Evolutionary conservation across 2,329 filamentous ascomycete genomes (phyloP), one percentile per base, ranked within the genome.

Genomic region (Mycocentrospora acerina): DNA sequence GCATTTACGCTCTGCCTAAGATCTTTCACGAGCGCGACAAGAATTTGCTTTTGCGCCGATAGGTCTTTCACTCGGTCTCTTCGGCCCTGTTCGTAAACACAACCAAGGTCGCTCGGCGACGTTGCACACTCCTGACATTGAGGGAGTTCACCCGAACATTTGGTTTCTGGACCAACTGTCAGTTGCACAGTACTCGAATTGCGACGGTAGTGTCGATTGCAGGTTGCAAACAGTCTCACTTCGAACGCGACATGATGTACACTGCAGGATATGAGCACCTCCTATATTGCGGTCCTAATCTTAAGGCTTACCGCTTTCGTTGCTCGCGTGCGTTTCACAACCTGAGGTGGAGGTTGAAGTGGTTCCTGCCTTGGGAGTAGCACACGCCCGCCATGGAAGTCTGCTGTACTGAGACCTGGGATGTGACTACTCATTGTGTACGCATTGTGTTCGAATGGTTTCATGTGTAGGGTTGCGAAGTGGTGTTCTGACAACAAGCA

Each of bases 351-450:
- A 24, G 25, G 4, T 24, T 22, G 18, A 12, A 31, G 37, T 19
- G 30, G 27, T 8, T 37, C 29, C 4, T 26, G 35, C 11, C 35
- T 26, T 11, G 35, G 35, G 12, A 37, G 12, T 15, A 37, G 24
- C 5, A 30, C 28, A 8, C 35, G 35, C 12, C 35, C 35, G 4
- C 35, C 35, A 15, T 37, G 35, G 19, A 37, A 37, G 6, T 27
- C 6, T 6, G 25, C 25, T 6, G 25, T 11, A 12, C 11, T 27
- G 11, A 27, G 25, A 14, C 5, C 9, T 5, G 19, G 5, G 5
- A 5, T 9, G 19, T 5, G 9, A 22, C 9, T 9, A 22, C 19
- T 22, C 19, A 22, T 22, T 9, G 19, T 22, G 19, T n/a, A n/a
- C n/a, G n/a, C n/a, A n/a, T n/a, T n/a, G n/a, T n/a, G n/a, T n/a